Evolutionary conservation across 75 land plant species (phyloP).

Genomic region (Selaginella tamariscina): DNA sequence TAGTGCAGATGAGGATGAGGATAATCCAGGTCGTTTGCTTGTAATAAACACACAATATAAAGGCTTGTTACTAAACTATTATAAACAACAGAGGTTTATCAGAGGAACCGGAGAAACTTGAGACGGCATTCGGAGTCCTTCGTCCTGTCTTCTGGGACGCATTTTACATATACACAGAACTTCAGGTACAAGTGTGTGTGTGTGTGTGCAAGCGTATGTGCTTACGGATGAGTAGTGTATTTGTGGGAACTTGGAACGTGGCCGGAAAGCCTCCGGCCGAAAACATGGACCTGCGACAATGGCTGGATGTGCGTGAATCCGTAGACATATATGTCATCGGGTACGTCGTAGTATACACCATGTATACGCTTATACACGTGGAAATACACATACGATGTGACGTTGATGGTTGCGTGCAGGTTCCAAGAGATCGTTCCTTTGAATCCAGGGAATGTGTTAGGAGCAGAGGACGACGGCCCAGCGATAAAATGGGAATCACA

Average conservation of each 20-base stretch:
- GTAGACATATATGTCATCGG: slow-evolving; percentile 91
- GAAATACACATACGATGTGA: not conserved
- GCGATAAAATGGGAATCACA: slow-evolving; percentile 63
- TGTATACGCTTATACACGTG: not conserved
- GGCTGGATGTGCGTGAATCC: slow-evolving; percentile 64
- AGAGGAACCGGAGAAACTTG: not conserved
- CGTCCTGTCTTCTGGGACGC: not conserved
- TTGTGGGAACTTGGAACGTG: slow-evolving; percentile 90
- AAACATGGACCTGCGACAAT: slow-evolving; percentile 58
- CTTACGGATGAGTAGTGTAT: slow-evolving; percentile 29
- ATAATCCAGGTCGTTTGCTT: not conserved
- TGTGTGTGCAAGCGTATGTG: not conserved
- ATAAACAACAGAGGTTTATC: too few species aligned
- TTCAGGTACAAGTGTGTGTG: not conserved
- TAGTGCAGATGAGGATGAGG: not conserved
- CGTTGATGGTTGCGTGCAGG: slow-evolving; percentile 41
- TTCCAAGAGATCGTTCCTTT: slow-evolving; percentile 96
- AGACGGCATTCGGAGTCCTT: not conserved
- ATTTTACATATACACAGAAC: not conserved
- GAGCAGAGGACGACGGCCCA: slow-evolving; percentile 88
- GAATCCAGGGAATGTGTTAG: slow-evolving; percentile 85
- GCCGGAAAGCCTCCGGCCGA: slow-evolving; percentile 78
- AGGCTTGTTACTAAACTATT: too few species aligned
- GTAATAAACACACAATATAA: too few species aligned
- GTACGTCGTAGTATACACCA: too few species aligned